Base-by-base conservation (phyloP, 306 rosid species). In the Vigna reflexopilosa region DNA sequence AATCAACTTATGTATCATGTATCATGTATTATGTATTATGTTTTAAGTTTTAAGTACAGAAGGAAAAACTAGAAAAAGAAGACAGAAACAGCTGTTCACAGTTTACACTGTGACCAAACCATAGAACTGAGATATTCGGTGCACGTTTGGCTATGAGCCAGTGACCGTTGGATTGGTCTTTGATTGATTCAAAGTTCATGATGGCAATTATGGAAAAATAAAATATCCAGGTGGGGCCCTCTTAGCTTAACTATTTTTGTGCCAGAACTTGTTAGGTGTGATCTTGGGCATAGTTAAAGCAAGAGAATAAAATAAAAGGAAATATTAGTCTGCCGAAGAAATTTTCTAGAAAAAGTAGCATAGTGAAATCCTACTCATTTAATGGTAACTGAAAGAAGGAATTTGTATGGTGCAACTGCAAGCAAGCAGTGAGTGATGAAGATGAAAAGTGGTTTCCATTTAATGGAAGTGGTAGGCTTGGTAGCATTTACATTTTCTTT, bases 371-470 rank as follows among this genome's bases (percentile, higher is more conserved):
- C 50, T 65, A 17, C 16, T 38, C 70, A 63, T 63, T 63, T 66
- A 66, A 67, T 67, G 72, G 52, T 42, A 67, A 47, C 55, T 24
- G 52, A 67, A 45, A 45, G 17, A 45, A 67, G 55, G 73, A 67
- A 67, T 67, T 67, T 67, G 34, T 67, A 67, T 67, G 56, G 56
- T 67, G 56, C 56, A 67, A 67, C 56, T 20, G 19, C 3, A 67
- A 22, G 20, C 28, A 5, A 67, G 34, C 34, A 30, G 56, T 77
- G 69, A 65, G 30, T 45, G 70, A 47, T 66, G 79, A 56, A 65
- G 10, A 65, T 81, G 65, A 57, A 72, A 67, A 74, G 56, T 67
- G 67, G 75, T 42, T 24, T 68, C 52, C 57, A 66, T 77, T 66
- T 51, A 45, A 38, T 52, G 51, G 20, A 77, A 36, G 30, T 7